These are phyloP conservation scores for Tulasnella sp. DNA, from an alignment of 768 basidiomycete genomes.

Conservation along the genomic window DNA sequence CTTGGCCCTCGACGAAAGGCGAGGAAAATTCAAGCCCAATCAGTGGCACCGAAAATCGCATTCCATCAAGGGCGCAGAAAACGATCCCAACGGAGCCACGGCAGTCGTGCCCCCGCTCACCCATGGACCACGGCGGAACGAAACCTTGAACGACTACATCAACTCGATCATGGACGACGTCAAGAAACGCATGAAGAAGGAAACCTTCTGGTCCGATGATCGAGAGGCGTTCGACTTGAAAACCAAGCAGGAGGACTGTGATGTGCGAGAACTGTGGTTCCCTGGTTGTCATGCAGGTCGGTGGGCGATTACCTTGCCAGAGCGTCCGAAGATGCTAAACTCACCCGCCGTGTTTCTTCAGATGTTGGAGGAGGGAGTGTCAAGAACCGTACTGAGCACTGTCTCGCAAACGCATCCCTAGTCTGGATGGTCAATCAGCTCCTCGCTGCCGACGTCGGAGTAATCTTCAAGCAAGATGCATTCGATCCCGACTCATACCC, in stretches of 20 bases:
- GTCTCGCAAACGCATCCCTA: slow-evolving; percentile 27
- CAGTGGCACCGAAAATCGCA: slow-evolving; percentile 51
- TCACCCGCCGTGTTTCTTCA: neutral
- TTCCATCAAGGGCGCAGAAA: slow-evolving; percentile 29
- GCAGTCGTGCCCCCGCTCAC: neutral
- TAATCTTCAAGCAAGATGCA: slow-evolving; percentile 44
- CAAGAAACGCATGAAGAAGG: neutral
- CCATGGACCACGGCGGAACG: neutral
- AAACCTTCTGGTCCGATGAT: neutral
- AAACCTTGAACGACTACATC: neutral
- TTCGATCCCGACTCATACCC: no score
- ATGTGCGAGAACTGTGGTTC: slow-evolving; percentile 32
- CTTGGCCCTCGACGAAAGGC: slow-evolving; percentile 45
- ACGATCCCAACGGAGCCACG: slow-evolving; percentile 33
- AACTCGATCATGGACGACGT: neutral
- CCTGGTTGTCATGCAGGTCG: slow-evolving; percentile 31
- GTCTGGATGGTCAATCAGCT: slow-evolving; percentile 37
- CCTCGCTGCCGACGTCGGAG: slow-evolving; percentile 50
- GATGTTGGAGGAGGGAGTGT: slow-evolving; percentile 31
- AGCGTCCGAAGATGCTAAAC: neutral
- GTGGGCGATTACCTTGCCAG: neutral
- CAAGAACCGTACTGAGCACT: slow-evolving; percentile 19
- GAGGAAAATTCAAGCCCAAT: slow-evolving; percentile 61
- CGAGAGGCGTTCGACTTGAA: neutral
- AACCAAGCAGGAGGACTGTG: neutral